Base-by-base conservation (phyloP, 306 rosid species). In the Dicorynia guianensis region DNA sequence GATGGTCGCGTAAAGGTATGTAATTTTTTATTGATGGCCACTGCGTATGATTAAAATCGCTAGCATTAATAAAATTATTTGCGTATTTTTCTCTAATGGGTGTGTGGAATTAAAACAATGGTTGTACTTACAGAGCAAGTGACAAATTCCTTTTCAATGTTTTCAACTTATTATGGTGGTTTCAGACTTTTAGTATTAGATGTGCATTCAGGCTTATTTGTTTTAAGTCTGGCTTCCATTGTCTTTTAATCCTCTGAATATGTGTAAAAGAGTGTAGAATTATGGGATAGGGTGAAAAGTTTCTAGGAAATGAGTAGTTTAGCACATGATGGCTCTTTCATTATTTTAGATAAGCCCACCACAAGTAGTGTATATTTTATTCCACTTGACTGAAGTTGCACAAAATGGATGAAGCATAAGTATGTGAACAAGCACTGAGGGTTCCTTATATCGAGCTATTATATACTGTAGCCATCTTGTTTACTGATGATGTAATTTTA, bases 1-100 rank as follows among this genome's bases (percentile, higher is more conserved):
- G 98, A 90, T 82, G 97, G 98, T 33, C 95, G 98, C 36, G 84
- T 95, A 11, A 95, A 93, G 98, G 98, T 90, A 66, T 25, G 30
- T 25, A 25, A 11, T 35, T 19, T 7, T 11, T 11, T 47, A 36
- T 62, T 15, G 18, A 8, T 43, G 13, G 49, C 11, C 57, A 7
- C 34, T 56, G 17, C 3, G 13, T 5, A 58, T 36, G 44, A 11
- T 60, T 38, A 38, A 14, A 49, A 67, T n/a, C 34, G 34, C 17
- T 8, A 2, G 11, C 40, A 25, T 30, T 66, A 54, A 46, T 46
- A 13, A 13, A 25, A 4, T 46, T 66, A n/a, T 20, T 25, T 33
- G 42, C 6, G 1, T 25, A 25, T 25, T 1, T 4, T 19, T 8
- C 1, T 55, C 3, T 9, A 2, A 7, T 25, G 15, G 35, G 61